Conservation (phyloP, 129 eudicot species). For the Dittrichia graveolens region DNA sequence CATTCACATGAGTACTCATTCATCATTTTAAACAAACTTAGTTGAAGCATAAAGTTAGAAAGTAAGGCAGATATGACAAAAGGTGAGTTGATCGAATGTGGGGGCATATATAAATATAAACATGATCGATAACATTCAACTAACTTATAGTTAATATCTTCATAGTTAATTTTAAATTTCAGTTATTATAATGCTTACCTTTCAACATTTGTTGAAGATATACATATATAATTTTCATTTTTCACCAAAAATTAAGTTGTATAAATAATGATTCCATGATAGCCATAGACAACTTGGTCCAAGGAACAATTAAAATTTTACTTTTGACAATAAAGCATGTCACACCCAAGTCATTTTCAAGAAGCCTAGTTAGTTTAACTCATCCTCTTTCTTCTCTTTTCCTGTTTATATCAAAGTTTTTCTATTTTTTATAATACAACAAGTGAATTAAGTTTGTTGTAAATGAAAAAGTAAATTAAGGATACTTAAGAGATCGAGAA, state of each 20-base stretch:
- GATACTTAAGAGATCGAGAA: no score
- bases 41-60: slow-evolving; percentile 44
- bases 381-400: neutral
- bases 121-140: no score
- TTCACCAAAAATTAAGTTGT: neutral
- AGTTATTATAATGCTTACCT: no score
- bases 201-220: no score
- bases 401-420: neutral
- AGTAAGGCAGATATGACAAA: slow-evolving; percentile 20
- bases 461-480: no score
- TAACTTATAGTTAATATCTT: no score
- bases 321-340: slow-evolving; percentile 26
- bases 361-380: slow-evolving; percentile 14
- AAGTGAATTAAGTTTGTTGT: no score
- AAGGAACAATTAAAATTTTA: slow-evolving; percentile 35
- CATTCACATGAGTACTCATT: slow-evolving; percentile 63
- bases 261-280: neutral
- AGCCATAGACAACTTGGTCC: slow-evolving; percentile 2
- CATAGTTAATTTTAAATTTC: no score
- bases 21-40: slow-evolving; percentile 34
- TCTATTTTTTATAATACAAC: neutral
- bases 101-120: neutral
- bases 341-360: slow-evolving; percentile 31
- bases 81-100: slow-evolving; percentile 26
- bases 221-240: neutral